These are phyloP conservation scores for Scedosporium apiospermum DNA, from an alignment of 2,329 filamentous ascomycete genomes.

Conservation along the genomic window DNA sequence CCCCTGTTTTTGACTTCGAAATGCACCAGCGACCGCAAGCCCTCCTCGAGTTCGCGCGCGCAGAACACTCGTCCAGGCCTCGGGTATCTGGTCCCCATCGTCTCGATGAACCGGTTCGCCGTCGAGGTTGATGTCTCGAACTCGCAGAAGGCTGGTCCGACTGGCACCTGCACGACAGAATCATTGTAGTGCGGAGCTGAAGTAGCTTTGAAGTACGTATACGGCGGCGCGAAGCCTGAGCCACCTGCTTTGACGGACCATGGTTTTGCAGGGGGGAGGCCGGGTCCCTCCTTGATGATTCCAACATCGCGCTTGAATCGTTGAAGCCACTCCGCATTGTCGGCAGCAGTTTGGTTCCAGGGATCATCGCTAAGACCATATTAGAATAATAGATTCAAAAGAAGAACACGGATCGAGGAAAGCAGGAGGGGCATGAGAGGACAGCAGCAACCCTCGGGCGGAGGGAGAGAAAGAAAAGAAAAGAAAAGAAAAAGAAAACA, in stretches of 20 bases:
- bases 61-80: conserved; percentile 45
- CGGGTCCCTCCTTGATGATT: conserved; percentile 42
- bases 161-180: conserved; percentile 11
- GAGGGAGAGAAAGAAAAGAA: not conserved
- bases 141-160: conserved; percentile 26
- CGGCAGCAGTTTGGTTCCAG: conserved; percentile 55
- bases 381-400: not conserved
- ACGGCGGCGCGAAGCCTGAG: conserved; percentile 46
- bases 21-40: conserved; percentile 38
- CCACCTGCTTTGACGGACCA: conserved; percentile 43
- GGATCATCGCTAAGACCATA: conserved; percentile 41
- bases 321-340: conserved; percentile 54
- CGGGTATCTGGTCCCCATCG: conserved; percentile 31
- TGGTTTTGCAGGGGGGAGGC: conserved; percentile 28
- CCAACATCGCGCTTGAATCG: conserved; percentile 52
- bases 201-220: conserved; percentile 32
- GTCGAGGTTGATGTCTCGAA: conserved; percentile 33
- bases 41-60: conserved; percentile 47
- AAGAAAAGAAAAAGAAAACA: not conserved
- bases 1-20: conserved; percentile 26
- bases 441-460: not conserved
- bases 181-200: conserved; percentile 1
- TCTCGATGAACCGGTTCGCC: conserved; percentile 38
- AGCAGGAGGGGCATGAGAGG: not conserved
- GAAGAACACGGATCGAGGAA: not conserved